Conservation (phyloP, 2,329 filamentous ascomycete genomes). For the Furcasterigmium sp. region DNA sequence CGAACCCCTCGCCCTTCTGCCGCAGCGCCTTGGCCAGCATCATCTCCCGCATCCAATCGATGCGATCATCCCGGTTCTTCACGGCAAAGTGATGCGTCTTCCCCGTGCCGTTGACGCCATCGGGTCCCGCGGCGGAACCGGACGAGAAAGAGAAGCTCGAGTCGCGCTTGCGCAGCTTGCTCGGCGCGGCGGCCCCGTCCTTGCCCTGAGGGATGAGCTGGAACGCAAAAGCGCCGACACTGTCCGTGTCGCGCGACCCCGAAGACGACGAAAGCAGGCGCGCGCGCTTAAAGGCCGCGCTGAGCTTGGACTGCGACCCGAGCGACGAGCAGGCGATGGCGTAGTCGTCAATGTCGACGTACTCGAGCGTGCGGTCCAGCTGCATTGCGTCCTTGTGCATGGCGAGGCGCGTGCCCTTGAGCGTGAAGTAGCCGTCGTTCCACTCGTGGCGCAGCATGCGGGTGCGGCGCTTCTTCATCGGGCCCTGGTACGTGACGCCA, state of each 20-base stretch:
- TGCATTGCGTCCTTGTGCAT: slow-evolving; percentile 63
- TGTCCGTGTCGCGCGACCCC: slow-evolving; percentile 46
- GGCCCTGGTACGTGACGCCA: slow-evolving; percentile 69
- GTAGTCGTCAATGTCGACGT: slow-evolving; percentile 85
- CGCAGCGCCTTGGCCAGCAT: slow-evolving; percentile 86
- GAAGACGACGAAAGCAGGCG: slow-evolving; percentile 48
- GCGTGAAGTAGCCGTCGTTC: slow-evolving; percentile 86
- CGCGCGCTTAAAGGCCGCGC: slow-evolving; percentile 80
- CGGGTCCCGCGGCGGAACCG: slow-evolving; percentile 22
- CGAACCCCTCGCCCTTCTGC: slow-evolving; percentile 78
- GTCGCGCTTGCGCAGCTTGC: slow-evolving; percentile 45
- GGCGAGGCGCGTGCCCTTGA: slow-evolving; percentile 68
- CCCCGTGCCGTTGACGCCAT: slow-evolving; percentile 54
- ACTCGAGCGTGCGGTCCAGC: slow-evolving; percentile 60
- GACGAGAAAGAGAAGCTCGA: slow-evolving; percentile 26
- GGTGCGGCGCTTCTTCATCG: slow-evolving; percentile 92
- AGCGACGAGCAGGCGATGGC: slow-evolving; percentile 78
- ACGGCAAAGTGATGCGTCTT: slow-evolving; percentile 96
- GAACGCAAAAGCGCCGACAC: slow-evolving; percentile 71
- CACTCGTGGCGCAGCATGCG: slow-evolving; percentile 88
- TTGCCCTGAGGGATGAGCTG: slow-evolving; percentile 72
- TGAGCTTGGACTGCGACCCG: slow-evolving; percentile 73
- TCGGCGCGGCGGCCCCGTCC: slow-evolving; percentile 41
- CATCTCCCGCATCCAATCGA: slow-evolving; percentile 94
- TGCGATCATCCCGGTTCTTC: slow-evolving; percentile 78